Evolutionary conservation across 2,329 filamentous ascomycete species (phyloP), one percentile per base, ranked within the genome.

Genomic region (Hypoxylon sp.): DNA sequence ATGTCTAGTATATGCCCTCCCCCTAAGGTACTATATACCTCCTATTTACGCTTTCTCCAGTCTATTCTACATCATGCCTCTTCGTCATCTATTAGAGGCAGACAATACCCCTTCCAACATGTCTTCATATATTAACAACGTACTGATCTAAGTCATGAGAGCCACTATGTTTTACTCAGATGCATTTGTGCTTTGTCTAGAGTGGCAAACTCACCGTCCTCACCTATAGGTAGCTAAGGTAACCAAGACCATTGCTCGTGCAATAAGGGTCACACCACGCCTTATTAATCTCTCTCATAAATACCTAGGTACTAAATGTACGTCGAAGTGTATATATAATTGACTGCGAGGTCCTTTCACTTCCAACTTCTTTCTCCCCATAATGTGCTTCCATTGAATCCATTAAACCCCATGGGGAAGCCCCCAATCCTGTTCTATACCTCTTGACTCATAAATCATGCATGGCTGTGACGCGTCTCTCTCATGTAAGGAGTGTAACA

Each of bases 261-360:
- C 14, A 51, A 46, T 35, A 30, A 62, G n/a, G 50, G 17, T 5
- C 10, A 8, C 13, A 35, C 44, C 25, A 46, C 44, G 37, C 30
- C 27, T 13, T 42, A 25, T 31, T 14, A 49, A 40, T 27, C 30
- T 33, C 33, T 22, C 50, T 27, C 14, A 13, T 17, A 51, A 70
- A n/a, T 14, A 58, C 68, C 37, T 27, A 27, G 25, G 25, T 27
- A 27, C 25, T 27, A 27, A 63, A 71, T 71, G 37, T 69, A 71
- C 66, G 53, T 70, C 48, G 65, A 69, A 67, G 30, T 30, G 40
- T 72, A 65, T 69, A 48, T 66, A 61, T 61, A 57, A 55, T n/a
- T 22, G 33, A 62, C 33, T 20, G 6, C 22, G 44, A 60, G 35
- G 17, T 57, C 33, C 59, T 22, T 22, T 14, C 20, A 13, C 58